These are phyloP conservation scores for Aureobasidium musti DNA, from an alignment of 2,329 filamentous ascomycete genomes.

Conservation along the genomic window DNA sequence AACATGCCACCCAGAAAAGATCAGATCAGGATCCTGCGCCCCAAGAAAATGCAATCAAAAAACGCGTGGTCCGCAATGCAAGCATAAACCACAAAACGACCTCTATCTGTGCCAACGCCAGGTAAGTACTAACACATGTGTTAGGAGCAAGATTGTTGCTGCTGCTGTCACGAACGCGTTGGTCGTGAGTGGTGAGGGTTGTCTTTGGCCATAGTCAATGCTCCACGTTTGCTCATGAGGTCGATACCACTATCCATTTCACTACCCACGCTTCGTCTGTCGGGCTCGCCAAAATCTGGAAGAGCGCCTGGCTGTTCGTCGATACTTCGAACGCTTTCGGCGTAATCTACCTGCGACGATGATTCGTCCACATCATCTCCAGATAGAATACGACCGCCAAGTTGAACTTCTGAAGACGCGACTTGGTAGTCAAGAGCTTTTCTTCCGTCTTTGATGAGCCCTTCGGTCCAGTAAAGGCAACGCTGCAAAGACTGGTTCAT, in stretches of 20 bases:
- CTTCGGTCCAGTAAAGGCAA: slow-evolving; percentile 86
- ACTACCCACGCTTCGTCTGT: slow-evolving; percentile 30
- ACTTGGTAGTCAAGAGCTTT: slow-evolving; percentile 85
- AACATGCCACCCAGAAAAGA: slow-evolving; percentile 16
- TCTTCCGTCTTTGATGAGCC: slow-evolving; percentile 82
- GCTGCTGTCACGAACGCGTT: not conserved
- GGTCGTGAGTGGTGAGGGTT: slow-evolving; percentile 12
- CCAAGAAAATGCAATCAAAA: not conserved
- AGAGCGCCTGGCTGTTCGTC: slow-evolving; percentile 31
- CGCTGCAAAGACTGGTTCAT: slow-evolving; percentile 93
- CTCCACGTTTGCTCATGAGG: slow-evolving; percentile 30
- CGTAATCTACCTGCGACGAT: slow-evolving; percentile 34
- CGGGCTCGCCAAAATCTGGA: slow-evolving; percentile 32
- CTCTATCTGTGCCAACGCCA: slow-evolving; percentile 4
- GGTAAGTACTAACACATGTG: slow-evolving; percentile 11
- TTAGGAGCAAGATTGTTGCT: not conserved
- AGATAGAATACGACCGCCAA: slow-evolving; percentile 77
- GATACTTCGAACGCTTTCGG: slow-evolving; percentile 35
- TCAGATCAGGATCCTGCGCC: slow-evolving; percentile 5
- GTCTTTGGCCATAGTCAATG: slow-evolving; percentile 33
- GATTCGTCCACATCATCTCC: slow-evolving; percentile 58
- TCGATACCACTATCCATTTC: slow-evolving; percentile 41
- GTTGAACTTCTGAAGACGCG: slow-evolving; percentile 72
- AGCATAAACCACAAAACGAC: slow-evolving; percentile 7
- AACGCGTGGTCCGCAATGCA: slow-evolving; percentile 3